Conservation (phyloP, 768 basidiomycete species). For the Suillus cothurnatus region DNA sequence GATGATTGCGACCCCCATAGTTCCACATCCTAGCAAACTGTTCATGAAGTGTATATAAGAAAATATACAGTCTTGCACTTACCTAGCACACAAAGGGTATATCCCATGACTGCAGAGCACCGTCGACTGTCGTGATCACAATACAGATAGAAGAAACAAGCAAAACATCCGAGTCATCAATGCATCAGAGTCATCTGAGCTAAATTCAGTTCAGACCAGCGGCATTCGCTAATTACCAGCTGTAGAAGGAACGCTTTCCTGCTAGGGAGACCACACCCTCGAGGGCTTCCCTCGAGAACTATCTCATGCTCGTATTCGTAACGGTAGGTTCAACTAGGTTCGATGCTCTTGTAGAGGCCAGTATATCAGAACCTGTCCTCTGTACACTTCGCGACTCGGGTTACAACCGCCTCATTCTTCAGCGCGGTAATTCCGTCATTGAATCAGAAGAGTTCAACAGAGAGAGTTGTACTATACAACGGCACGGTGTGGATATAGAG, state of each 20-base stretch:
- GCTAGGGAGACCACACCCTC: not conserved
- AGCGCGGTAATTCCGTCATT: conserved; percentile 74
- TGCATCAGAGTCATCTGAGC: not conserved
- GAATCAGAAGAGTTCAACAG: conserved; percentile 28
- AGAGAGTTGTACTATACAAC: conserved; percentile 26
- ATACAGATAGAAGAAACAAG: not conserved
- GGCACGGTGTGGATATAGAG: conserved; percentile 55
- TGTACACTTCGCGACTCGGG: conserved; percentile 52
- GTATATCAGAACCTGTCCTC: conserved; percentile 61
- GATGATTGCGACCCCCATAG: conserved; percentile 95
- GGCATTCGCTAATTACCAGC: not conserved
- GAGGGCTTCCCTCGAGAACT: not conserved
- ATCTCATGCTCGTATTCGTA: conserved; percentile 54
- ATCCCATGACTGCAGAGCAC: conserved; percentile 68
- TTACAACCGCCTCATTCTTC: conserved; percentile 65
- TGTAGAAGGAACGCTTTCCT: not conserved
- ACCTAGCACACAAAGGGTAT: conserved; percentile 90
- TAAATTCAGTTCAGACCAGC: not conserved
- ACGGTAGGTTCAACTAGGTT: conserved; percentile 93
- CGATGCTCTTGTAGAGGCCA: conserved; percentile 66
- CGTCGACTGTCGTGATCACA: conserved; percentile 7
- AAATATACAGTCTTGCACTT: conserved; percentile 13
- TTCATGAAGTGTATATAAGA: conserved; percentile 18
- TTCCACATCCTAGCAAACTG: conserved; percentile 80
- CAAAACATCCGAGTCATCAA: conserved; percentile 17